Conservation (phyloP, 192 early-diverging fungal genomes). For the Spizellomyces punctatus region DNA sequence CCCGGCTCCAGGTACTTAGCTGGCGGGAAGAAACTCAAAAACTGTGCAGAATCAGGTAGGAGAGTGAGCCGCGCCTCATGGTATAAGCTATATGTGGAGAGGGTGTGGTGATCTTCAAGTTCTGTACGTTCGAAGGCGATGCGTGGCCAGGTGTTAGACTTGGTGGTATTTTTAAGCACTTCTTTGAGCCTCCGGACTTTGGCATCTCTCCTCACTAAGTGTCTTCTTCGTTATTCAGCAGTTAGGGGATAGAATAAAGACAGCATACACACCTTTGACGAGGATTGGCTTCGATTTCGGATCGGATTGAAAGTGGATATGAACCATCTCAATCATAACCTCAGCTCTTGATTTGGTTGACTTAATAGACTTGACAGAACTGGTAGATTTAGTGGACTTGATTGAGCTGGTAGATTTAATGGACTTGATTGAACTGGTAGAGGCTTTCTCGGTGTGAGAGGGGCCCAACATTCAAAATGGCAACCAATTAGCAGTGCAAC, state of each 20-base stretch:
- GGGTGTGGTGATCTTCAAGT: not conserved
- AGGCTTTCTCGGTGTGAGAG: too few species aligned
- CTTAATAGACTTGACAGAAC: too few species aligned
- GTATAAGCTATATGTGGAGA: not conserved
- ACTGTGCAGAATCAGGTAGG: slow-evolving; percentile 9
- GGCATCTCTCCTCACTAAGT: not conserved
- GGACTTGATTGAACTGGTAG: too few species aligned
- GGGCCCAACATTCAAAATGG: too few species aligned
- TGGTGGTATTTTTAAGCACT: not conserved
- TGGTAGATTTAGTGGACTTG: too few species aligned
- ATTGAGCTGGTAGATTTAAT: too few species aligned
- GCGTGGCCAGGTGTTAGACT: not conserved
- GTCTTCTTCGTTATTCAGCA: not conserved
- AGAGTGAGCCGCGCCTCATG: not conserved
- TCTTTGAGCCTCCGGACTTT: not conserved
- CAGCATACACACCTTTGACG: not conserved
- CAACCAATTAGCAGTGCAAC: too few species aligned
- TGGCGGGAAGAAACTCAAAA: slow-evolving; percentile 10
- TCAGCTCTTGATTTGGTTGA: too few species aligned
- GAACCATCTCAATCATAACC: not conserved
- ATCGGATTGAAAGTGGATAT: not conserved
- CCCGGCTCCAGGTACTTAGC: slow-evolving; percentile 1
- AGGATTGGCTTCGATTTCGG: not conserved
- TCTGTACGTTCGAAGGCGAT: not conserved
- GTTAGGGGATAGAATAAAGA: not conserved